phyloP scores from a whole-genome alignment of 2,329 filamentous ascomycete genomes.

The Trichoderma sp. region DNA sequence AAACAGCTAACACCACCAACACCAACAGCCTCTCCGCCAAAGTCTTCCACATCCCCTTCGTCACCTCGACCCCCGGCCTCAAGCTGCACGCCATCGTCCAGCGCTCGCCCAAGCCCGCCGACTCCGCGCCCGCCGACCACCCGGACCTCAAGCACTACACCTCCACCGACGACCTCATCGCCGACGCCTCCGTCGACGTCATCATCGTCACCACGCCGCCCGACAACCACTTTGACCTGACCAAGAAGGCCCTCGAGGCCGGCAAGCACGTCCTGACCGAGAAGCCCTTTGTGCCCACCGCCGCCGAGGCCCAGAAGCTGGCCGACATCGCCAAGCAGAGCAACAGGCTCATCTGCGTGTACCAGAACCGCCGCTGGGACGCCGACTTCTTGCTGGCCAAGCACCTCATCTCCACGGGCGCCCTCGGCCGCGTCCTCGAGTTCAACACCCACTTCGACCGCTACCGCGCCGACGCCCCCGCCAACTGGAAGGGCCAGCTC shows the following conservation, averaged over 20 bases:
- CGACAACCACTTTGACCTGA: slow-evolving; percentile 67
- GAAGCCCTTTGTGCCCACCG: slow-evolving; percentile 79
- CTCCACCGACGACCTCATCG: slow-evolving; percentile 62
- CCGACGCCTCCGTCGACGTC: slow-evolving; percentile 67
- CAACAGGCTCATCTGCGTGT: slow-evolving; percentile 63
- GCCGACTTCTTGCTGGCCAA: slow-evolving; percentile 72
- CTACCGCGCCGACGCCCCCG: slow-evolving; percentile 61
- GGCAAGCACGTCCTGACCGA: slow-evolving; percentile 81
- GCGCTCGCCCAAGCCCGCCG: slow-evolving; percentile 63
- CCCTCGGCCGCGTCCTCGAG: slow-evolving; percentile 72
- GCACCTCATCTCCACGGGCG: slow-evolving; percentile 60
- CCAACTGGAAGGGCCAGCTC: slow-evolving; percentile 68
- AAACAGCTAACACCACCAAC: background rate
- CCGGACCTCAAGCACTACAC: slow-evolving; percentile 66
- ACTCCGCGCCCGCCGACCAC: slow-evolving; percentile 70
- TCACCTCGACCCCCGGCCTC: slow-evolving; percentile 64
- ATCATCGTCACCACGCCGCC: slow-evolving; percentile 73
- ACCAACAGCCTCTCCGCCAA: slow-evolving; percentile 62
- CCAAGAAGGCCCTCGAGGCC: slow-evolving; percentile 64
- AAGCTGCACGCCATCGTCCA: slow-evolving; percentile 76
- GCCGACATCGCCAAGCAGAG: slow-evolving; percentile 56
- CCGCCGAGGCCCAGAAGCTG: slow-evolving; percentile 67
- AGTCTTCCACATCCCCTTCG: slow-evolving; percentile 81
- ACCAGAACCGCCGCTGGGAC: slow-evolving; percentile 78
- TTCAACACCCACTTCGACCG: slow-evolving; percentile 82